Evolutionary conservation across 768 basidiomycete species (phyloP).

Genomic region (Heimioporus sp.): DNA sequence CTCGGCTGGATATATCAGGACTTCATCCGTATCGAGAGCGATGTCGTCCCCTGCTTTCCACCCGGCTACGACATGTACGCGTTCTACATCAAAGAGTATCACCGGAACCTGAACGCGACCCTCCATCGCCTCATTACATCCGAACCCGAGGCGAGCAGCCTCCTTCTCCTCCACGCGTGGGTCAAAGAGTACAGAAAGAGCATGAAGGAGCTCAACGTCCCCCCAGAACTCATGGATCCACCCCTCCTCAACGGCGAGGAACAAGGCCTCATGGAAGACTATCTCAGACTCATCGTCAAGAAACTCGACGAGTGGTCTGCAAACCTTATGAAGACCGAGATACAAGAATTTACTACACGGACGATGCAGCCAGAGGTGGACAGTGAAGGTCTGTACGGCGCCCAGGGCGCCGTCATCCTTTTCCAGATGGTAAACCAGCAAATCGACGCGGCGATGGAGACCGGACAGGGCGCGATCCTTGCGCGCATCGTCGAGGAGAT

Average conservation of each 20-base stretch:
- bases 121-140: conserved; percentile 67
- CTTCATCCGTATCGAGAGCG: conserved; percentile 86
- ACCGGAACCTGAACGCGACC: conserved; percentile 75
- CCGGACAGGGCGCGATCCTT: conserved; percentile 91
- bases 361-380: conserved; percentile 87
- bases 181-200: conserved; percentile 92
- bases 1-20: conserved; percentile 94
- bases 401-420: conserved; percentile 89
- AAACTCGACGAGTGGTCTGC: conserved; percentile 97
- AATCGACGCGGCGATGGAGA: conserved; percentile 91
- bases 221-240: conserved; percentile 80
- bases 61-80: conserved; percentile 87
- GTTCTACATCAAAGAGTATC: conserved; percentile 84
- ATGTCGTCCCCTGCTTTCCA: conserved; percentile 90
- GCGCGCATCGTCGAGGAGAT: conserved; percentile 86
- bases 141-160: conserved; percentile 83
- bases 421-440: conserved; percentile 99
- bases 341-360: conserved; percentile 78
- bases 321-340: conserved; percentile 91
- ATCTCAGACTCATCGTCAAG: conserved; percentile 86
- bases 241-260: conserved; percentile 94
- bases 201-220: conserved; percentile 91
- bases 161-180: conserved; percentile 89
- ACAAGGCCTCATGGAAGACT: conserved; percentile 91
- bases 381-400: conserved; percentile 85